phyloP scores from a whole-genome alignment of 2,329 filamentous ascomycete genomes.

The Scedosporium aurantiacum region DNA sequence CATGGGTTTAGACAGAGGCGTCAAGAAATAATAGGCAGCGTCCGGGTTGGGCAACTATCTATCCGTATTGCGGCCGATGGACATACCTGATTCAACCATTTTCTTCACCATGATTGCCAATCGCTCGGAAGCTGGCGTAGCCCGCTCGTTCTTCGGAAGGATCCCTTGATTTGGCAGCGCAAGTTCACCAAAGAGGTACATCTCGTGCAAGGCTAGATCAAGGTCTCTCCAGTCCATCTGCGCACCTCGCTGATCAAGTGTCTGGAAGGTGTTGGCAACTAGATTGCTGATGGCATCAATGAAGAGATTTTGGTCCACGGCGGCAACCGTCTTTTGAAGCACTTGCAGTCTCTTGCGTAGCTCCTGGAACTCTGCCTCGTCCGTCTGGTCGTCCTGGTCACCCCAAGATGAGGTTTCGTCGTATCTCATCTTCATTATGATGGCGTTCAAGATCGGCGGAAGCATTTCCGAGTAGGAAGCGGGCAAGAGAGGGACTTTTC shows the following conservation, averaged over 20 bases:
- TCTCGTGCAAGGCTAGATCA: slow-evolving; percentile 86
- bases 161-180: slow-evolving; percentile 80
- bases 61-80: background rate
- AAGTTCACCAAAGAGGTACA: slow-evolving; percentile 90
- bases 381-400: slow-evolving; percentile 85
- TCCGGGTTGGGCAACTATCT: background rate
- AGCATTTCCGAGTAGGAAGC: slow-evolving; percentile 71
- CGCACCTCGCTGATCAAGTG: slow-evolving; percentile 60
- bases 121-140: slow-evolving; percentile 66
- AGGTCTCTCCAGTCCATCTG: slow-evolving; percentile 90
- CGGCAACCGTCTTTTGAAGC: slow-evolving; percentile 84
- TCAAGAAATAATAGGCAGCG: too few relatives aligned
- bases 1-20: too few relatives aligned
- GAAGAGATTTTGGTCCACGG: slow-evolving; percentile 78
- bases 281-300: slow-evolving; percentile 79
- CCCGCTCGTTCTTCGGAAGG: slow-evolving; percentile 76
- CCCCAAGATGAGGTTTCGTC: slow-evolving; percentile 93
- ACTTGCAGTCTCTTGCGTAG: slow-evolving; percentile 81
- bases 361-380: slow-evolving; percentile 96
- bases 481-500: slow-evolving; percentile 66
- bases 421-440: slow-evolving; percentile 93
- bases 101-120: slow-evolving; percentile 87
- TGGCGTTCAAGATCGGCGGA: slow-evolving; percentile 77
- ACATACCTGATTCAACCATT: slow-evolving; percentile 83
- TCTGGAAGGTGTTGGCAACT: slow-evolving; percentile 77